Base-by-base conservation (phyloP, 352 stramenopile genomes). In the Phytophthora constricta region DNA sequence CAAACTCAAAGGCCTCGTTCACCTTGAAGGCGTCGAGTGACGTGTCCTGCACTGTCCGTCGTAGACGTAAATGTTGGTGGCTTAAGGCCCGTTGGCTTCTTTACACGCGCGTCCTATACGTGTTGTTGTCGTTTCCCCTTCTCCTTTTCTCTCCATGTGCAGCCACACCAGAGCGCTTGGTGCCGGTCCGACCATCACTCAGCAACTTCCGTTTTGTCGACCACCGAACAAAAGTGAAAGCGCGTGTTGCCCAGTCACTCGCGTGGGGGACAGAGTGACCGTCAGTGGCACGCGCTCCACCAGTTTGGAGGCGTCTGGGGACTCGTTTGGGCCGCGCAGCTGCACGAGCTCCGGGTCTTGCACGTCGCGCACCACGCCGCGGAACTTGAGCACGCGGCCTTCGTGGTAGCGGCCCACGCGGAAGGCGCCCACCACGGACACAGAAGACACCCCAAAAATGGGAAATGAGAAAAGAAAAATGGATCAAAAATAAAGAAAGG, bases 1-100 rank as follows among this genome's bases (percentile, higher is more conserved):
- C 68, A 58, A 95, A 95, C 55, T 95, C 87, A 27, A 93, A 95
- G 17, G 84, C 75, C 52, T 92, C 83, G 71, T 95, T 95, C 47
- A 95, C 85, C 58, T 87, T 91, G 61, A 92, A 95, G 4, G 67
- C 70, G 45, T 89, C 78, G 27, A 90, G 28, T 2, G 60, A 33
- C 4, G 80, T 57, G 47, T 76, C 70, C 27, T 65, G 65, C 82
- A 90, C 60, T 92, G 82, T 1, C 73, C 73, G 17, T 91, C 86
- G 49, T 93, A 93, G 5, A 92, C 82, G 64, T 89, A 93, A 26
- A 93, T 76, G 28, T 64, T 90, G 25, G 92, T 64, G 4, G 85
- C 57, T 17, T 85, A 64, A 14, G 73, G 65, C 4, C 54, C 57
- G 84, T 90, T 19, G 65, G 41, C 58, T 89, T 89, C 71, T 91